These are phyloP conservation scores for Erodium trifolium DNA, from an alignment of 441 rosid species.

Conservation along the genomic window DNA sequence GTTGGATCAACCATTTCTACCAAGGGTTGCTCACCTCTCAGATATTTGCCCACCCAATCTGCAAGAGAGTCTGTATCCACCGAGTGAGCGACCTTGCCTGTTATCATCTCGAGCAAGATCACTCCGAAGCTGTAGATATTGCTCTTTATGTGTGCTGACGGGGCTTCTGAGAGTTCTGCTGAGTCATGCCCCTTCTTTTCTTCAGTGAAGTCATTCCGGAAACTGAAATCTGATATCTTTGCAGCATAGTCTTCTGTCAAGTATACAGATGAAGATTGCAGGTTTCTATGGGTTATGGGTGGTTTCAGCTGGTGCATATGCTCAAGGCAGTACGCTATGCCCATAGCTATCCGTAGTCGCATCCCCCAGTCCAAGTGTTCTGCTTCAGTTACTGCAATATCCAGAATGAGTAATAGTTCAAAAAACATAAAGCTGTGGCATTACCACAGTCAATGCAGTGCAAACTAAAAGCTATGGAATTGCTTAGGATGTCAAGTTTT, in stretches of 20 bases:
- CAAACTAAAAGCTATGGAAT: too few relatives aligned
- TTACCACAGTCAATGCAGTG: too few relatives aligned
- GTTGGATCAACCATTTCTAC: constrained; percentile 59
- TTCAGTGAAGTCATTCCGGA: constrained; percentile 39
- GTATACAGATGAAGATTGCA: constrained; percentile 59
- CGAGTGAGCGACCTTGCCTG: constrained; percentile 49
- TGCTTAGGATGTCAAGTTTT: too few relatives aligned
- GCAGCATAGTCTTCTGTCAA: constrained; percentile 88
- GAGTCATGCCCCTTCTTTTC: constrained; percentile 35
- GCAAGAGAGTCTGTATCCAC: constrained; percentile 30
- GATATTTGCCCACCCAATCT: constrained; percentile 33
- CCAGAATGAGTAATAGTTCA: constrained; percentile 10
- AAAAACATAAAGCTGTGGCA: background rate
- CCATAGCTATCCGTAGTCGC: constrained; percentile 77
- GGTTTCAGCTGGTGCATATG: constrained; percentile 78
- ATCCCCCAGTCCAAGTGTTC: constrained; percentile 89
- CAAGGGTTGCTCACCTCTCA: constrained; percentile 27
- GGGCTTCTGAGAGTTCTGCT: constrained; percentile 35
- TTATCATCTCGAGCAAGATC: constrained; percentile 60
- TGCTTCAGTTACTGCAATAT: constrained; percentile 58
- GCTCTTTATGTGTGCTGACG: constrained; percentile 32
- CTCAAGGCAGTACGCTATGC: constrained; percentile 23
- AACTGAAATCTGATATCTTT: constrained; percentile 71
- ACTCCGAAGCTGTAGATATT: constrained; percentile 61
- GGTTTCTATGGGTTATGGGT: constrained; percentile 46